A percentile compares a stretch with the other conserved stretches of the same genome.
Evolutionary conservation across 1,284 basidiomycete species (phyloP).

Genomic region (Cystobasidium pallidum): DNA sequence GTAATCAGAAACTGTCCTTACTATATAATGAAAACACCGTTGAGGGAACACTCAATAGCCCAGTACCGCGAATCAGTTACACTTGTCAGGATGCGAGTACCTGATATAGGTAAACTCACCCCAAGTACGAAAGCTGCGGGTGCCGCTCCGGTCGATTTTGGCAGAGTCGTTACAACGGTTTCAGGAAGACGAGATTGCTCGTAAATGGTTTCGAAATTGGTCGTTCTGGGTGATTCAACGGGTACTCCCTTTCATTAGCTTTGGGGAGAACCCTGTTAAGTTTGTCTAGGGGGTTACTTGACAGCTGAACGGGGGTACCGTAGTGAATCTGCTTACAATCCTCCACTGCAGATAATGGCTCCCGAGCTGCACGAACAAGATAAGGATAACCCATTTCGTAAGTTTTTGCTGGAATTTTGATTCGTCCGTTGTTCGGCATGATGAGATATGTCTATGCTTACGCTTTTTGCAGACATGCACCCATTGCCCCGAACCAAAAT

Average conservation of each 20-base stretch:
- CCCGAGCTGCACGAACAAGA: slow-evolving; percentile 8
- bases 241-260: too few relatives aligned
- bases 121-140: slow-evolving; percentile 18
- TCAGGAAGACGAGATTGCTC: slow-evolving; percentile 23
- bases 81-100: too few relatives aligned
- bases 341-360: slow-evolving; percentile 25
- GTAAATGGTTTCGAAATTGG: slow-evolving; percentile 11
- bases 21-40: slow-evolving; percentile 23
- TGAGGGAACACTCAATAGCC: neutral
- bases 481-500: slow-evolving; percentile 30
- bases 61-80: too few relatives aligned
- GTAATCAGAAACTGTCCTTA: neutral
- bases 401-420: too few relatives aligned
- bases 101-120: neutral
- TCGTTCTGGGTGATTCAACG: neutral
- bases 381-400: too few relatives aligned
- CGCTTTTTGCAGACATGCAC: slow-evolving; percentile 24
- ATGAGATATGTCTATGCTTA: slow-evolving; percentile 14
- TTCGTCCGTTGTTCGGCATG: too few relatives aligned
- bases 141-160: slow-evolving; percentile 11
- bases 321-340: slow-evolving; percentile 6
- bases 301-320: too few relatives aligned
- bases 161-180: neutral
- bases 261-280: too few relatives aligned
- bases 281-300: too few relatives aligned